phyloP scores from a whole-genome alignment of 352 stramenopile genomes.

The Globisporangium nagaii region DNA sequence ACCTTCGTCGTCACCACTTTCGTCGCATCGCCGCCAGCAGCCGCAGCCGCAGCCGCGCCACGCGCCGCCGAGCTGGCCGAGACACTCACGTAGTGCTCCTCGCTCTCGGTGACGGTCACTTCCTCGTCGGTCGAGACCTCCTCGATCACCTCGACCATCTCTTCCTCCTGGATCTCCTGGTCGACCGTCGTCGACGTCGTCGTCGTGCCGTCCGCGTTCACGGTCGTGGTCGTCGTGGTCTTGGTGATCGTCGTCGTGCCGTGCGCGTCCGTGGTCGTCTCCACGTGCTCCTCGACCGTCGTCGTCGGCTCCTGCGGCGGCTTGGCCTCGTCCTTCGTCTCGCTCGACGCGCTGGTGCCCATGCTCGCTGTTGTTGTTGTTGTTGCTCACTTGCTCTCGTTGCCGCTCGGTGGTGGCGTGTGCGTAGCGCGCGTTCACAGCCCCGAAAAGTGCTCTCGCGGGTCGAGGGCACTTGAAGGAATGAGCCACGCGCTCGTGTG shows the following conservation, averaged over 20 bases:
- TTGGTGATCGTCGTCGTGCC: constrained; percentile 9
- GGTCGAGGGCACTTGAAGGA: constrained; percentile 6
- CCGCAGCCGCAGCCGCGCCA: background rate
- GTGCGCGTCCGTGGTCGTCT: constrained; percentile 7
- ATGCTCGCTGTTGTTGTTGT: background rate
- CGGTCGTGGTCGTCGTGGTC: constrained; percentile 11
- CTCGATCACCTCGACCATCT: constrained; percentile 5
- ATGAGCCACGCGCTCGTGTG: constrained; percentile 4
- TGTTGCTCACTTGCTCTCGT: background rate
- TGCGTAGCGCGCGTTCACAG: background rate
- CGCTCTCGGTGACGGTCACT: constrained; percentile 3
- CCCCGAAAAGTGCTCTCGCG: constrained; percentile 5
- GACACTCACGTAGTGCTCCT: constrained; percentile 6
- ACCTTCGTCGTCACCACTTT: constrained; percentile 5
- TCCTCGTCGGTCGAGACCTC: constrained; percentile 13
- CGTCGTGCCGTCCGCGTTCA: constrained; percentile 11
- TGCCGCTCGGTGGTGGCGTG: background rate
- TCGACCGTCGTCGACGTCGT: constrained; percentile 8
- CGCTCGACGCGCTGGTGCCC: constrained; percentile 13
- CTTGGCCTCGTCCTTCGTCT: constrained; percentile 6
- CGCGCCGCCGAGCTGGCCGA: constrained; percentile 5
- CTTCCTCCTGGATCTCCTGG: constrained; percentile 13
- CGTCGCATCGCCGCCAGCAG: background rate
- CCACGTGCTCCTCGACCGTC: constrained; percentile 9
- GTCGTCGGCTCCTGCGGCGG: background rate